Conservation (phyloP, 352 stramenopile species). For the Phytophthora foliorum region DNA sequence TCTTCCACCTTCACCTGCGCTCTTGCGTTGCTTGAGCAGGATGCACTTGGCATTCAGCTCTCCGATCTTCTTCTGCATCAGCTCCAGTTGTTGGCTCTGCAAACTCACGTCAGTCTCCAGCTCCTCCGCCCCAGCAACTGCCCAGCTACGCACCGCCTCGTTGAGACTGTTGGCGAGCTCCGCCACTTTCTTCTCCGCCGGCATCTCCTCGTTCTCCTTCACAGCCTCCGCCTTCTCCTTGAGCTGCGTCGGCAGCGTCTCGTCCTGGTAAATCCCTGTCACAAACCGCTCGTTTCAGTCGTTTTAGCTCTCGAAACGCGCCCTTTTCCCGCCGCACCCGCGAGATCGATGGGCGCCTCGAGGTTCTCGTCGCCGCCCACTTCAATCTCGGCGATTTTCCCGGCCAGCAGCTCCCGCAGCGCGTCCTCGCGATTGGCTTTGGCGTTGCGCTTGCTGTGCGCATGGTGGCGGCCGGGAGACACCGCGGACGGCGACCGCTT, state of each 20-base stretch:
- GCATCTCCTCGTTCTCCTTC: slow-evolving; percentile 46
- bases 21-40: slow-evolving; percentile 82
- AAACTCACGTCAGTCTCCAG: slow-evolving; percentile 4
- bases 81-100: slow-evolving; percentile 63
- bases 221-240: slow-evolving; percentile 51
- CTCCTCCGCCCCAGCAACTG: background rate
- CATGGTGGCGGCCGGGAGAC: slow-evolving; percentile 39
- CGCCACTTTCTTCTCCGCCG: slow-evolving; percentile 56
- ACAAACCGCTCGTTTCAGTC: background rate
- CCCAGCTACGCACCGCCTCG: slow-evolving; percentile 44
- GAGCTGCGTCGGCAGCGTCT: slow-evolving; percentile 45
- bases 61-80: slow-evolving; percentile 85
- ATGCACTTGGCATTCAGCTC: slow-evolving; percentile 87
- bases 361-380: slow-evolving; percentile 84
- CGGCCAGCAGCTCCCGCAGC: slow-evolving; percentile 78
- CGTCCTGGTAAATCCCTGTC: slow-evolving; percentile 75
- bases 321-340: slow-evolving; percentile 36
- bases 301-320: background rate
- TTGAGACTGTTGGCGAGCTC: slow-evolving; percentile 50
- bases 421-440: slow-evolving; percentile 57
- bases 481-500: slow-evolving; percentile 38
- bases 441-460: slow-evolving; percentile 30
- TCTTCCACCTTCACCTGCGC: slow-evolving; percentile 39
- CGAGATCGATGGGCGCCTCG: slow-evolving; percentile 76
- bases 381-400: slow-evolving; percentile 90